phyloP scores from a whole-genome alignment of 352 stramenopile genomes.

The Phytophthora multivora region DNA sequence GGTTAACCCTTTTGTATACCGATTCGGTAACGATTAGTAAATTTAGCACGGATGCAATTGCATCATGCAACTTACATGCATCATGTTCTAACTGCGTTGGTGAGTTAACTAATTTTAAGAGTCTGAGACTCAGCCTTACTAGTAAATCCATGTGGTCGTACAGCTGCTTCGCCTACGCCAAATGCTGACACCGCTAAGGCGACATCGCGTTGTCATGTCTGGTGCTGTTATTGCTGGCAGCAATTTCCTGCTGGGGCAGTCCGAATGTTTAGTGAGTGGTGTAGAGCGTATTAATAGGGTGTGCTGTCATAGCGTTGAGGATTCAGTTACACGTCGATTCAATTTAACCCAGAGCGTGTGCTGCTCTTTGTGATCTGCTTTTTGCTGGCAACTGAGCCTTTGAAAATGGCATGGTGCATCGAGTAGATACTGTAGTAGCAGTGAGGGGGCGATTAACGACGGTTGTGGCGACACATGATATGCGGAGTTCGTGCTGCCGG shows the following conservation, averaged over 20 bases:
- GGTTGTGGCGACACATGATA: not conserved
- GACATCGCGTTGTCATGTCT: not conserved
- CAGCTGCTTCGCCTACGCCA: slow-evolving; percentile 8
- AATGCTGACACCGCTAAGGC: slow-evolving; percentile 9
- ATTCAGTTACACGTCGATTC: not conserved
- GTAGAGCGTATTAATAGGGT: not conserved
- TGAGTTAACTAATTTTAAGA: not conserved
- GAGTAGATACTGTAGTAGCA: too few relatives aligned
- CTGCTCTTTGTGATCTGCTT: not conserved
- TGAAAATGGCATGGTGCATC: not conserved
- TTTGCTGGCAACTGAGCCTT: not conserved
- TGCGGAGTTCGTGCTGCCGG: not conserved
- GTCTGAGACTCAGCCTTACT: not conserved
- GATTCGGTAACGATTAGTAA: too few relatives aligned
- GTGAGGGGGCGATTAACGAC: not conserved
- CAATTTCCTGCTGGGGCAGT: too few relatives aligned
- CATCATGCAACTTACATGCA: too few relatives aligned
- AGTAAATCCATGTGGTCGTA: slow-evolving; percentile 8
- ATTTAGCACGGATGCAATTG: too few relatives aligned
- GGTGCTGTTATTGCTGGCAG: not conserved
- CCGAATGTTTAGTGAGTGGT: too few relatives aligned
- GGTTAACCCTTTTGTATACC: too few relatives aligned
- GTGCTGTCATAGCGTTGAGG: not conserved
- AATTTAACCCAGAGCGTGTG: not conserved
- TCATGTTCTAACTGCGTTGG: too few relatives aligned